A percentile compares a stretch with the other conserved stretches of the same genome.
Conservation (phyloP, 1,284 basidiomycete species). For the Termitomyces sp. region DNA sequence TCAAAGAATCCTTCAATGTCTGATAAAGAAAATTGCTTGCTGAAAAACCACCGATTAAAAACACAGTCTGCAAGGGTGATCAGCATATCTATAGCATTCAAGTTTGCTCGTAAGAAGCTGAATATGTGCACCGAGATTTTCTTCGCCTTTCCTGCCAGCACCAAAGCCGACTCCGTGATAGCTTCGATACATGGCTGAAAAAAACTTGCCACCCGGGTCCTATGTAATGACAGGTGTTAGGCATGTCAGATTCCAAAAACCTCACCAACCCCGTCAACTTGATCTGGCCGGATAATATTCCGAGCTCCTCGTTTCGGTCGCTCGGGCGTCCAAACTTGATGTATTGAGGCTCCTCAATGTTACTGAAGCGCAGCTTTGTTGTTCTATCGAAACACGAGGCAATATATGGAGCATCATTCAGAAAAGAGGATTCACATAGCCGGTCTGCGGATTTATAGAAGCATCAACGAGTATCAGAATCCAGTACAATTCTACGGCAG, state of each 20-base stretch:
- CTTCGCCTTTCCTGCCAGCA: conserved; percentile 9
- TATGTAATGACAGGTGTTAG: neutral
- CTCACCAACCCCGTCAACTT: conserved; percentile 34
- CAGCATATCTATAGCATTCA: neutral
- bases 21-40: conserved; percentile 38
- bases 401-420: conserved; percentile 34
- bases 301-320: conserved; percentile 36
- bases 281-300: conserved; percentile 42
- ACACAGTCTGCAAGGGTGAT: conserved; percentile 25
- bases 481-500: neutral
- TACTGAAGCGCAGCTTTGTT: conserved; percentile 39
- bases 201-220: conserved; percentile 20
- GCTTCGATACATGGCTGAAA: conserved; percentile 21
- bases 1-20: conserved; percentile 25
- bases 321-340: conserved; percentile 42
- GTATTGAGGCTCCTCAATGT: conserved; percentile 32
- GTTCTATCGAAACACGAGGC: conserved; percentile 38
- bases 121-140: neutral
- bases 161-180: conserved; percentile 17
- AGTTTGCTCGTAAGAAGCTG: neutral
- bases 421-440: conserved; percentile 23
- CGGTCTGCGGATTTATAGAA: neutral
- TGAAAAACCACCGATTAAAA: conserved; percentile 43
- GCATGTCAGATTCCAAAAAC: neutral
- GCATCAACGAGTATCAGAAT: neutral